Percentiles rank a stretch among this genome's conserved stretches.
Evolutionary conservation across 345 rosid genomes (phyloP).

Genomic region (Nasturtium officinale): DNA sequence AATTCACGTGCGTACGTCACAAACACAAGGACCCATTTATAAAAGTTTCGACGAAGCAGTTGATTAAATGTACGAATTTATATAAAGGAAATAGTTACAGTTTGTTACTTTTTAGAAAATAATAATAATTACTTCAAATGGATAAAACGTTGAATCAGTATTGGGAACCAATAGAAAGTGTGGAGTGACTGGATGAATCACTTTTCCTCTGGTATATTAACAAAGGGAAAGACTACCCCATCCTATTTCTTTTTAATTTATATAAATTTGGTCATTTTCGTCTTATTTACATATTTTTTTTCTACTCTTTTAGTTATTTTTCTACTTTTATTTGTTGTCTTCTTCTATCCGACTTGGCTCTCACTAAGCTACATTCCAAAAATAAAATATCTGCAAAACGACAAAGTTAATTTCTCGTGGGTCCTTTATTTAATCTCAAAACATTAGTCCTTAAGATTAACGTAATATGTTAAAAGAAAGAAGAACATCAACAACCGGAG

Average conservation of each 20-base stretch:
- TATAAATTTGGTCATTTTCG: slow-evolving; percentile 36
- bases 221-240: slow-evolving; percentile 39
- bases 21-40: slow-evolving; percentile 14
- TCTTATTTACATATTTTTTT: slow-evolving; percentile 28
- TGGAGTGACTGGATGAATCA: slow-evolving; percentile 34
- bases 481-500: neutral
- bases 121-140: slow-evolving; percentile 22
- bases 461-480: slow-evolving; percentile 19
- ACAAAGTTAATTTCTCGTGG: slow-evolving; percentile 30
- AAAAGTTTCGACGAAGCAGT: slow-evolving; percentile 23
- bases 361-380: slow-evolving; percentile 37
- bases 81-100: slow-evolving; percentile 25
- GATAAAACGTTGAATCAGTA: slow-evolving; percentile 35
- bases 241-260: slow-evolving; percentile 26
- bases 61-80: slow-evolving; percentile 30
- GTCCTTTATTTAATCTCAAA: slow-evolving; percentile 28
- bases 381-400: slow-evolving; percentile 34
- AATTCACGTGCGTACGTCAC: slow-evolving; percentile 20
- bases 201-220: slow-evolving; percentile 32
- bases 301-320: slow-evolving; percentile 6
- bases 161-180: slow-evolving; percentile 40
- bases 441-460: slow-evolving; percentile 29
- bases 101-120: neutral
- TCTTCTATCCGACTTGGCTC: slow-evolving; percentile 39
- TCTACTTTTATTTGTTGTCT: slow-evolving; percentile 30